Evolutionary conservation across 148 eudicot species (phyloP), one percentile per base, ranked within the genome.

Genomic region (Rhododendron williamsianum): DNA sequence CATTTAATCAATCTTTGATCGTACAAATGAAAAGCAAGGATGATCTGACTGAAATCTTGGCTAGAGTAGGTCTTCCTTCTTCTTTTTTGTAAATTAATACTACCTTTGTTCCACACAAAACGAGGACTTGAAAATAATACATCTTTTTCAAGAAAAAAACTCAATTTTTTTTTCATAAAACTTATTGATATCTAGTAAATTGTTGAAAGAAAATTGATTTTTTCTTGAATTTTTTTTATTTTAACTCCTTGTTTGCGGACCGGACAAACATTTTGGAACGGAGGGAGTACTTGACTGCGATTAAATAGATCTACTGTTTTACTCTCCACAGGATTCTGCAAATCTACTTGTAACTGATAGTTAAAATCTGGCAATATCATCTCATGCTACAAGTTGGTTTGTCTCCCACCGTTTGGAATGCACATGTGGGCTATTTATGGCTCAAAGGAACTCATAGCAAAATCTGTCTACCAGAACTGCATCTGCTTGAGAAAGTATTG

Each of bases 1-100:
- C 46, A 51, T 52, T 49, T 86, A 83, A 69, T 54, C n/a, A 16
- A 21, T 67, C 63, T 86, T 65, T 78, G 65, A 35, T 54, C 30
- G 19, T 3, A 25, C 82, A 63, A 35, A 65, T 3, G 30, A 60
- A 63, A 86, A 35, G 49, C 27, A 63, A 36, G 54, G 49, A n/a
- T 49, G 35, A 74, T 74, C 48, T 33, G 48, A 41, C 63, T 49
- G 56, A 81, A 48, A 58, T 82, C 76, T 82, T 76, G 85, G 19
- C 87, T 58, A n/a, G 76, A 35, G 23, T 10, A 41, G 48, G 48
- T 58, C 49, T 6, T n/a, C 30, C 30, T 46, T 60, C 56, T 35
- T 45, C 41, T 54, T 36, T 41, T 35, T 36, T 45, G 33, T 19
- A 3, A 58, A 21, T 23, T 18, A 54, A 16, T 54, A 54, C 60